A percentile compares a stretch with the other conserved stretches of the same genome.
These are phyloP conservation scores for Lippia alba DNA, from an alignment of 305 asterid genomes.

Conservation along the genomic window DNA sequence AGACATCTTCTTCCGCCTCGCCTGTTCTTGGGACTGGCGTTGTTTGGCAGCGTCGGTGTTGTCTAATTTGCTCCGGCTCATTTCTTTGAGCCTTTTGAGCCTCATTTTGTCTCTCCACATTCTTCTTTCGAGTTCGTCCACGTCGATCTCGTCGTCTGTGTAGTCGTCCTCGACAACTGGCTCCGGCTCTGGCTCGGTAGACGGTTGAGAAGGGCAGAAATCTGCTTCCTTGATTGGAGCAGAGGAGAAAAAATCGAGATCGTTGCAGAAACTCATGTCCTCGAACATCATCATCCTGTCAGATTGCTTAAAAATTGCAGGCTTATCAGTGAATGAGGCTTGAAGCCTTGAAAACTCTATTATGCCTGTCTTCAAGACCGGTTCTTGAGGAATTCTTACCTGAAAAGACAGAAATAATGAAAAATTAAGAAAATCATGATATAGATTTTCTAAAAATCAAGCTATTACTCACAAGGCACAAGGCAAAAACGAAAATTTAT, in stretches of 20 bases:
- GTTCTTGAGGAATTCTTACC: slow-evolving; percentile 35
- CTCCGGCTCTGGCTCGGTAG: slow-evolving; percentile 51
- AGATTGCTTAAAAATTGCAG: not conserved
- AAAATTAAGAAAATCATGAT: slow-evolving; percentile 10
- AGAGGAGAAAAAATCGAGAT: slow-evolving; percentile 68
- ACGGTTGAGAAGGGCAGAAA: slow-evolving; percentile 38
- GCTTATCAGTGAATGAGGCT: not conserved
- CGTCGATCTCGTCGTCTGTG: slow-evolving; percentile 78
- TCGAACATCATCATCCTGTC: slow-evolving; percentile 76
- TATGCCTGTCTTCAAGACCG: slow-evolving; percentile 1
- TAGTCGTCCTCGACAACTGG: slow-evolving; percentile 71
- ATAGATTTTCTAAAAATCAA: not conserved
- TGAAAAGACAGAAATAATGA: slow-evolving; percentile 38
- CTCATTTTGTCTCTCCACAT: slow-evolving; percentile 89
- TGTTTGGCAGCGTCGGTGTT: slow-evolving; percentile 51
- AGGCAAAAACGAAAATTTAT: too few relatives aligned
- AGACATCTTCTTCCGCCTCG: slow-evolving; percentile 84
- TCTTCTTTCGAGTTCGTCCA: slow-evolving; percentile 83
- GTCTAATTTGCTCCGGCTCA: slow-evolving; percentile 59
- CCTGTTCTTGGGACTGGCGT: slow-evolving; percentile 78
- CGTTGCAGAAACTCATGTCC: slow-evolving; percentile 71
- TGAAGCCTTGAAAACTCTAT: slow-evolving; percentile 17
- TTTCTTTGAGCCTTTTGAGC: slow-evolving; percentile 70
- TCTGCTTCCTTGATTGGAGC: slow-evolving; percentile 58
- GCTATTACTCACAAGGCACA: too few relatives aligned